Base-by-base conservation (phyloP, 2,329 filamentous ascomycete genomes). In the Colletotrichum trifolii region DNA sequence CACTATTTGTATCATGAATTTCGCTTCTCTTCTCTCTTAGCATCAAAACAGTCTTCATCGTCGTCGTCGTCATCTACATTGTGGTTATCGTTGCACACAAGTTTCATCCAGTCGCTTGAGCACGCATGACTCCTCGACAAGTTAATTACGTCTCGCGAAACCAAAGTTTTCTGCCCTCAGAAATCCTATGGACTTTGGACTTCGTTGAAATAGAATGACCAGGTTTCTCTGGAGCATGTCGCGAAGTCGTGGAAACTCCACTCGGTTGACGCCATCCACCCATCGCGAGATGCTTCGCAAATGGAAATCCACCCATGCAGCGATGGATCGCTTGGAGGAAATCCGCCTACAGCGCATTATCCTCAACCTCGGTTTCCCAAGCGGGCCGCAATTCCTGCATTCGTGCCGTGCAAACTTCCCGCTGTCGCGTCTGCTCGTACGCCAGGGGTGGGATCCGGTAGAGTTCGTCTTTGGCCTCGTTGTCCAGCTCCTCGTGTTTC, bases 361-460 rank as follows among this genome's bases (percentile, higher is more conserved):
- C 67, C 15, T 74, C 68, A 3, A 65, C 67, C 35, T 50, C 34
- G 2, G 6, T 17, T n/a, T 72, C 69, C 77, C 78, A 81, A 12
- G 66, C 69, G 2, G 76, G 75, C 36, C 73, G 64, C 12, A 76
- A 67, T 54, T 71, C 66, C 33, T 68, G 62, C 73, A 82, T 73
- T 8, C 72, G 70, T 1, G 72, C 67, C 6, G 68, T 34, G 60
- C 78, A 82, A 15, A 76, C 67, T 46, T 73, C 72, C 2, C 76
- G 71, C 52, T 81, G 67, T 34, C 71, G 71, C 3, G 79, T 82
- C 54, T 72, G 64, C 67, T 82, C 79, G 64, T 78, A 81, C 34
- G 81, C 75, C 71, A 76, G 74, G 15, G 75, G 39, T 60, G 81
- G 77, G 8, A 76, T 72, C 74, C 75, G 80, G 65, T 78, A 82